phyloP scores from a whole-genome alignment of 148 eudicot species.

The Vaccinium myrtillus region DNA sequence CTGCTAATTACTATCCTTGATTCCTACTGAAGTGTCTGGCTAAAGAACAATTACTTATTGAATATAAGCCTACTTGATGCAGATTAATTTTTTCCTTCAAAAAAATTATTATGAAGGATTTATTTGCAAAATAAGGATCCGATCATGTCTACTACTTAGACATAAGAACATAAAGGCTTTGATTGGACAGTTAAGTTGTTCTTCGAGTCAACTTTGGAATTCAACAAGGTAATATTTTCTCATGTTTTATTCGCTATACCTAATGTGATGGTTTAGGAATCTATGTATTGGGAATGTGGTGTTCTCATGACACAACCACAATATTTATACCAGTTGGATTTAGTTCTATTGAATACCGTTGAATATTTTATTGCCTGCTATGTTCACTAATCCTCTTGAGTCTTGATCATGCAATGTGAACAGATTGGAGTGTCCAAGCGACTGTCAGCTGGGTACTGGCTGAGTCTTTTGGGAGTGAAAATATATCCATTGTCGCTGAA shows the following conservation, averaged over 20 bases:
- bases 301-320: background rate
- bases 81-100: background rate
- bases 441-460: constrained; percentile 47
- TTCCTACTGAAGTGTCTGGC: background rate
- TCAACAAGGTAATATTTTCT: background rate
- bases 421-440: constrained; percentile 69
- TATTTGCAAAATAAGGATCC: background rate
- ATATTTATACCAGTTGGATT: background rate
- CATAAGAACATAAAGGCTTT: background rate
- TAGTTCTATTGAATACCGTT: background rate
- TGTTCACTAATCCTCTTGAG: constrained; percentile 11
- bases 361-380: background rate
- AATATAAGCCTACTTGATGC: background rate
- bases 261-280: background rate
- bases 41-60: background rate
- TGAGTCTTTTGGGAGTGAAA: constrained; percentile 39
- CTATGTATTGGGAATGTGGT: background rate
- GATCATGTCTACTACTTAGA: background rate
- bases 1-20: background rate
- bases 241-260: background rate
- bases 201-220: background rate
- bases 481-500: constrained; percentile 51
- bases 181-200: background rate
- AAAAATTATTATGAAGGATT: background rate
- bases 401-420: constrained; percentile 5